Base-by-base conservation (phyloP, 2,329 filamentous ascomycete species). In the Coniochaeta ligniaria region DNA sequence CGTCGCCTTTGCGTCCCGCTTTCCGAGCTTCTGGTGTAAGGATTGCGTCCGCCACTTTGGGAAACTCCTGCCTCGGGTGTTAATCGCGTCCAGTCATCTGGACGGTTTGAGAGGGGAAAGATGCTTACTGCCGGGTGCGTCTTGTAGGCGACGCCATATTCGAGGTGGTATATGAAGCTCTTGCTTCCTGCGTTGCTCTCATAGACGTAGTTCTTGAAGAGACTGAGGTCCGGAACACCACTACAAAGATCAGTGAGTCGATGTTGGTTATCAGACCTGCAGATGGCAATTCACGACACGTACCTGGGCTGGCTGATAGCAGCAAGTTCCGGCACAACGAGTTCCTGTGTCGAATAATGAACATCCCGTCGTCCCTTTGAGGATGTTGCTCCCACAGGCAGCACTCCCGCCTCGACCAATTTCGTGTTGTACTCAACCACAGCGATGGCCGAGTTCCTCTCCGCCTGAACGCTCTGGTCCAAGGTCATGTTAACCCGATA, bases 161-260 rank as follows among this genome's bases (percentile, higher is more conserved):
- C 54, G 16, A 57, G 16, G 17, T 57, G 54, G 35, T 57, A 57
- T 17, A 57, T 38, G 31, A 22, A 57, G n/a, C 54, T 57, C 54
- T 28, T 57, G 28, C 54, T 35, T 24, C 54, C 54, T 17, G 54
- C 31, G 33, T 57, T 3, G 16, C 11, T 24, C 28, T 57, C 54
- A 26, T 57, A 57, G 7, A 57, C 54, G 54, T 57, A 57, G n/a
- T 57, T 38, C 54, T 38, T 57, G 33, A 57, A 57, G 2, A 38
- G 28, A 14, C 38, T 35, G 17, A 35, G 3, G n/a, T 57, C 31
- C 2, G 14, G 17, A 6, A 28, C 35, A n/a, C 31, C 20, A 20
- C 54, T 57, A 31, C 9, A 31, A 52, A 31, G 17, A 31, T 52
- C 14, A 52, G 12, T 28, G 9, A 14, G 45, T 31, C 24, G 24